Conservation (phyloP, 306 rosid species). For the Dryas alaskensis region DNA sequence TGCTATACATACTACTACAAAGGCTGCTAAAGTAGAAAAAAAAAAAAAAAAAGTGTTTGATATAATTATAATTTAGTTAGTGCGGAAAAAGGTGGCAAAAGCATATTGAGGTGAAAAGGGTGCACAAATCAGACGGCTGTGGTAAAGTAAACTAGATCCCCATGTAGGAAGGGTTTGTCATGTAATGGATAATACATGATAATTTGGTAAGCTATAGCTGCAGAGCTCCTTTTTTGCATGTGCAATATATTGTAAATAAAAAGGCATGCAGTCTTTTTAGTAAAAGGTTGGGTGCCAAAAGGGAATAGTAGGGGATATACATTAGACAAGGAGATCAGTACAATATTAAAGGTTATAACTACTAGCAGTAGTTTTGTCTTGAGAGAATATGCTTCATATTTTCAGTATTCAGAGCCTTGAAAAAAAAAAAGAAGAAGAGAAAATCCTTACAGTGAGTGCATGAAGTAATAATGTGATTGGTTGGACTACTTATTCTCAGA, state of each 20-base stretch:
- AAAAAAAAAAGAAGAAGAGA: neutral
- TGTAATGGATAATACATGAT: neutral
- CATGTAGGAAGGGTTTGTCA: constrained; percentile 6
- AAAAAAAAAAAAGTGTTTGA: neutral
- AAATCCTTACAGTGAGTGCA: constrained; percentile 27
- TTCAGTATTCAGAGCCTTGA: constrained; percentile 14
- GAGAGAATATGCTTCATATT: neutral
- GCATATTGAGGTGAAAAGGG: neutral
- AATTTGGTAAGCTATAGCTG: neutral
- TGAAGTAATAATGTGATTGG: constrained; percentile 23
- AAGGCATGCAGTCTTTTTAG: constrained; percentile 19
- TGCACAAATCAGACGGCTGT: neutral
- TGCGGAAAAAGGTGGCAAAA: constrained; percentile 28
- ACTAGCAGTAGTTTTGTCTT: neutral
- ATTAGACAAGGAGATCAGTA: constrained; percentile 5
- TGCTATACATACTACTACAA: constrained; percentile 1
- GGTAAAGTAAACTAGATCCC: constrained; percentile 12
- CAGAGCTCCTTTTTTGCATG: constrained; percentile 19
- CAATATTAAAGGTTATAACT: neutral
- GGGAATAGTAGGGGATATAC: neutral
- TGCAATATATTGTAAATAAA: constrained; percentile 16
- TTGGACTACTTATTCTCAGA: neutral
- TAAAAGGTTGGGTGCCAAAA: constrained; percentile 16
- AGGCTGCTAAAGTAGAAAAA: constrained; percentile 24
- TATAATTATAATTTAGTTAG: neutral